phyloP scores from a whole-genome alignment of 768 basidiomycete species.

The Amylocystis lapponica region DNA sequence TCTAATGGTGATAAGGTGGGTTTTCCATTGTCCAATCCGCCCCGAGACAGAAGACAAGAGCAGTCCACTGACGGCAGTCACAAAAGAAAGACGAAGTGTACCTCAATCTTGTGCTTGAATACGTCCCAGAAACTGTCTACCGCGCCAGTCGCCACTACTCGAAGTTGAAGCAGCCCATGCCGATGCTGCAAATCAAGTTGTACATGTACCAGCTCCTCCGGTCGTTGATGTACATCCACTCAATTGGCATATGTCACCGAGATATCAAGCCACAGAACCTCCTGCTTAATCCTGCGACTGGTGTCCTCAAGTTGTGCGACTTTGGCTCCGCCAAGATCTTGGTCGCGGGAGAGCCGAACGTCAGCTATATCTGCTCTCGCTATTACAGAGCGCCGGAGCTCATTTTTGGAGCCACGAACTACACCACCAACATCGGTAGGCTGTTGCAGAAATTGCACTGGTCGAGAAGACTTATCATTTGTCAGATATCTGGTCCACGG shows the following conservation, averaged over 20 bases:
- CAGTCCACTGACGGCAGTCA: slow-evolving; percentile 13
- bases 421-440: slow-evolving; percentile 97
- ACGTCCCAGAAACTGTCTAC: slow-evolving; percentile 98
- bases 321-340: slow-evolving; percentile 99
- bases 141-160: slow-evolving; percentile 98
- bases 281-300: slow-evolving; percentile 93
- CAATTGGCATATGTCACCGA: slow-evolving; percentile 98
- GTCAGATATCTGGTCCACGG: slow-evolving; percentile 97
- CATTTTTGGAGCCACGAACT: slow-evolving; percentile 99
- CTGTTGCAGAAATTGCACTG: slow-evolving; percentile 17
- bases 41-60: slow-evolving; percentile 1
- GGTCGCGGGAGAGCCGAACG: slow-evolving; percentile 96
- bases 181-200: slow-evolving; percentile 98
- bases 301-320: slow-evolving; percentile 96
- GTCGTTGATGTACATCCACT: slow-evolving; percentile 98
- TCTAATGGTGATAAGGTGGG: slow-evolving; percentile 98
- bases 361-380: slow-evolving; percentile 98
- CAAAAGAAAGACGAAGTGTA: slow-evolving; percentile 98
- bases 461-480: background rate
- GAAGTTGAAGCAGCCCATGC: slow-evolving; percentile 99
- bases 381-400: slow-evolving; percentile 99
- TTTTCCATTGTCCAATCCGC: slow-evolving; percentile 7
- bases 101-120: slow-evolving; percentile 98
- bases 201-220: slow-evolving; percentile 99
- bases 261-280: slow-evolving; percentile 99